Evolutionary conservation across 805 yeast species (phyloP).

Genomic region (Myxozyma monticola): DNA sequence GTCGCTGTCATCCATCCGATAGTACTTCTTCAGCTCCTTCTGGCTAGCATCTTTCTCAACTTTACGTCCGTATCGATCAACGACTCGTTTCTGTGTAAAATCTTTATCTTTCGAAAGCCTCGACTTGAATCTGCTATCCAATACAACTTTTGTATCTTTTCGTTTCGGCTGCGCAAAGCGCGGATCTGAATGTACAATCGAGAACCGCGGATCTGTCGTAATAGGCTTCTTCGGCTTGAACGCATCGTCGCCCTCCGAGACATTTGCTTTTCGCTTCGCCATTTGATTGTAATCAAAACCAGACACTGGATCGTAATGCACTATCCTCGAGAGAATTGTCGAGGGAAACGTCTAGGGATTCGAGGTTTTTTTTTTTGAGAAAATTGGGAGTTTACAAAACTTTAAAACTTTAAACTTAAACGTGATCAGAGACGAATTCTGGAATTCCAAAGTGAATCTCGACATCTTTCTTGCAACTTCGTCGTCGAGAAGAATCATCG

Average conservation of each 20-base stretch:
- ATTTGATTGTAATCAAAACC: background rate
- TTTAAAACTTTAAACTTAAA: no score
- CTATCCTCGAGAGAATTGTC: no score
- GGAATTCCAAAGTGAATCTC: no score
- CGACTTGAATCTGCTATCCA: constrained; percentile 83
- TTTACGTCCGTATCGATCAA: constrained; percentile 87
- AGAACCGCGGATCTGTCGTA: constrained; percentile 72
- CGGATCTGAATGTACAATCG: constrained; percentile 81
- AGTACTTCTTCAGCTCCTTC: constrained; percentile 66
- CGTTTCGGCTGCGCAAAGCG: constrained; percentile 73
- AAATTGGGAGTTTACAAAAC: no score
- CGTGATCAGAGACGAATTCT: no score
- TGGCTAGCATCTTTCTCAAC: constrained; percentile 47
- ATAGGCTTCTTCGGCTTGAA: constrained; percentile 38
- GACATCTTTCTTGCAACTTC: no score
- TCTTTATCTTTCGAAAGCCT: constrained; percentile 59
- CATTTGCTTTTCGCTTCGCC: constrained; percentile 9
- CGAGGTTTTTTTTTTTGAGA: no score
- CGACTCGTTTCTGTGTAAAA: constrained; percentile 56
- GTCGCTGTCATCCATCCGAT: constrained; percentile 50
- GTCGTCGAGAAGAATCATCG: no score
- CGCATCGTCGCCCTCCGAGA: background rate
- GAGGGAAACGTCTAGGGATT: no score
- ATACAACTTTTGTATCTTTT: constrained; percentile 67
- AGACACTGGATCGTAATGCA: no score